Conservation (phyloP, 805 yeast species). For the Zygoascus flipseniorum region DNA sequence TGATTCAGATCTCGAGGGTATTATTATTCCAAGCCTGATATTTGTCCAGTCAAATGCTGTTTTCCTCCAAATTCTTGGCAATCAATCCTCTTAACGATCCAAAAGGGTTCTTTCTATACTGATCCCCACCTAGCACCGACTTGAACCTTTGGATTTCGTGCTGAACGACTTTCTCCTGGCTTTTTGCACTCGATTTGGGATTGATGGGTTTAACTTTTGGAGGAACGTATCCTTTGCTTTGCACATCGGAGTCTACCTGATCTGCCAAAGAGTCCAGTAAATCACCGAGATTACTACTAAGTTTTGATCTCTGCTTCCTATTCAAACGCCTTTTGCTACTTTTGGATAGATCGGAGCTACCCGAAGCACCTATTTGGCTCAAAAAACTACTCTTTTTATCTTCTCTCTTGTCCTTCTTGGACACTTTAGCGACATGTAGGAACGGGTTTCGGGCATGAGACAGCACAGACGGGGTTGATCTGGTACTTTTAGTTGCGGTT, state of each 20-base stretch:
- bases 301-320: slow-evolving; percentile 13
- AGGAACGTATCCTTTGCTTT: slow-evolving; percentile 8
- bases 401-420: slow-evolving; percentile 18
- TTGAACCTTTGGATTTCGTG: slow-evolving; percentile 18
- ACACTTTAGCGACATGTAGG: slow-evolving; percentile 11
- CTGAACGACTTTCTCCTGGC: slow-evolving; percentile 16
- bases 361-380: slow-evolving; percentile 1
- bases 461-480: not conserved
- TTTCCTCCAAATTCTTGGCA: not conserved
- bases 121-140: slow-evolving; percentile 11
- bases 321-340: slow-evolving; percentile 16
- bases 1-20: too few relatives aligned
- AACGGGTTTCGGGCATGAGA: slow-evolving; percentile 8
- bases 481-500: not conserved
- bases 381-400: slow-evolving; percentile 11
- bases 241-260: not conserved
- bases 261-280: slow-evolving; percentile 15
- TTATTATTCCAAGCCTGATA: too few relatives aligned
- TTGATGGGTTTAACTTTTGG: slow-evolving; percentile 5
- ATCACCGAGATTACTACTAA: slow-evolving; percentile 13
- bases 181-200: slow-evolving; percentile 14
- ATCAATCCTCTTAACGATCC: slow-evolving; percentile 16
- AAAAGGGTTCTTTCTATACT: slow-evolving; percentile 19
- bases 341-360: slow-evolving; percentile 13
- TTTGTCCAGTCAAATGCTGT: too few relatives aligned